A percentile compares a stretch with the other conserved stretches of the same genome.
phyloP scores from a whole-genome alignment of 768 basidiomycete species.

The Rhodotorula taiwanensis region DNA sequence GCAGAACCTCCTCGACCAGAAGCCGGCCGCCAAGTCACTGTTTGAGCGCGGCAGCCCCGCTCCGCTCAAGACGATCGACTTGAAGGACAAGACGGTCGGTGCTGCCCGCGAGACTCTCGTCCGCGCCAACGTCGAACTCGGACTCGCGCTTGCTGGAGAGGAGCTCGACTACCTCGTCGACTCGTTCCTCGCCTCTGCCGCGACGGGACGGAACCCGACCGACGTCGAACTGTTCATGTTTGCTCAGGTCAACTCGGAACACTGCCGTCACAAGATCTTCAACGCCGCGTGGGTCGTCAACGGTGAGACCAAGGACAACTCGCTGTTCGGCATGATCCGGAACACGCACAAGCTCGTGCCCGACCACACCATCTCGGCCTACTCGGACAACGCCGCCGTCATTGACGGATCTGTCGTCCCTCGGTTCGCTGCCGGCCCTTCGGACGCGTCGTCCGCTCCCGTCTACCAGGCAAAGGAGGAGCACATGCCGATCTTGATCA shows the following conservation, averaged over 20 bases:
- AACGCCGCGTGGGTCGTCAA: conserved; percentile 95
- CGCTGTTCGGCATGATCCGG: conserved; percentile 93
- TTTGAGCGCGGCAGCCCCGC: conserved; percentile 57
- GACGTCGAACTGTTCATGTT: conserved; percentile 99
- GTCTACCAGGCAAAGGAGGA: conserved; percentile 60
- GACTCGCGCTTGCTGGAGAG: conserved; percentile 78
- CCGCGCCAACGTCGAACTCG: conserved; percentile 71
- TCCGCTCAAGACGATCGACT: conserved; percentile 64
- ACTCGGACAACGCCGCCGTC: conserved; percentile 97
- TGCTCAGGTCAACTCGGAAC: conserved; percentile 99
- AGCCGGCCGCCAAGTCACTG: conserved; percentile 55
- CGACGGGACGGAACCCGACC: conserved; percentile 64
- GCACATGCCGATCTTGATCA: conserved; percentile 80
- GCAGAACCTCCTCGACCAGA: conserved; percentile 58
- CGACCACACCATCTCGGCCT: conserved; percentile 83
- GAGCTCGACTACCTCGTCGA: conserved; percentile 89
- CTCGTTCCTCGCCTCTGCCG: conserved; percentile 61
- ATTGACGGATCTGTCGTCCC: conserved; percentile 68
- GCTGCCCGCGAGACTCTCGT: conserved; percentile 61
- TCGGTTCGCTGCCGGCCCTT: conserved; percentile 56
- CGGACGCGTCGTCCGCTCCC: conserved; percentile 31
- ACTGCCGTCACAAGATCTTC: conserved; percentile 99
- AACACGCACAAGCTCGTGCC: conserved; percentile 78
- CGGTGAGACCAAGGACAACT: conserved; percentile 56
- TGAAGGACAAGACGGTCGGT: conserved; percentile 47